phyloP scores from a whole-genome alignment of 805 yeast species.

The Komagataella ulmi region DNA sequence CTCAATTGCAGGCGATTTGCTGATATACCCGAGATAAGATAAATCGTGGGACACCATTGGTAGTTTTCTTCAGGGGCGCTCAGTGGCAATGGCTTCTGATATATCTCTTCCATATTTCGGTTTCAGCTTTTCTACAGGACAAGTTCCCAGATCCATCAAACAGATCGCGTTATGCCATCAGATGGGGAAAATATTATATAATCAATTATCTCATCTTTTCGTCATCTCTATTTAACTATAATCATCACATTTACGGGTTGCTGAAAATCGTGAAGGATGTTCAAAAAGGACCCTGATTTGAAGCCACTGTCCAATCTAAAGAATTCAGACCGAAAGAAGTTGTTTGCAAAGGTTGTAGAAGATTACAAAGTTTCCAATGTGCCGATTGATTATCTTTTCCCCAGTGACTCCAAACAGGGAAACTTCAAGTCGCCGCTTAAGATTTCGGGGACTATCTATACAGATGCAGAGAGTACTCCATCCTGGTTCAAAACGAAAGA shows the following conservation, averaged over 20 bases:
- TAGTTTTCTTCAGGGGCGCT: not conserved
- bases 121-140: not conserved
- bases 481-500: constrained; percentile 58
- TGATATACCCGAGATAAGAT: constrained; percentile 15
- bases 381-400: constrained; percentile 19
- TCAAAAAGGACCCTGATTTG: constrained; percentile 35
- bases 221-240: not conserved
- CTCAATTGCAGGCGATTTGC: constrained; percentile 1
- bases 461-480: constrained; percentile 52
- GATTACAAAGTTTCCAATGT: constrained; percentile 6
- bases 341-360: not conserved
- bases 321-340: constrained; percentile 63
- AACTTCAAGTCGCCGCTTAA: constrained; percentile 41
- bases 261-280: constrained; percentile 21
- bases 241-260: not conserved
- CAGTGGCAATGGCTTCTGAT: not conserved
- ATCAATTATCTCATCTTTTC: not conserved
- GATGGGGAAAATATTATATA: not conserved
- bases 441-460: constrained; percentile 48
- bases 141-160: not conserved
- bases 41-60: constrained; percentile 20
- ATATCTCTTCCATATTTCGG: not conserved
- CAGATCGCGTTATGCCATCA: not conserved
- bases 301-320: constrained; percentile 74
- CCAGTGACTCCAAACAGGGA: constrained; percentile 47